These are phyloP conservation scores for Venturia pyrina DNA, from an alignment of 2,329 filamentous ascomycete genomes.

Conservation along the genomic window DNA sequence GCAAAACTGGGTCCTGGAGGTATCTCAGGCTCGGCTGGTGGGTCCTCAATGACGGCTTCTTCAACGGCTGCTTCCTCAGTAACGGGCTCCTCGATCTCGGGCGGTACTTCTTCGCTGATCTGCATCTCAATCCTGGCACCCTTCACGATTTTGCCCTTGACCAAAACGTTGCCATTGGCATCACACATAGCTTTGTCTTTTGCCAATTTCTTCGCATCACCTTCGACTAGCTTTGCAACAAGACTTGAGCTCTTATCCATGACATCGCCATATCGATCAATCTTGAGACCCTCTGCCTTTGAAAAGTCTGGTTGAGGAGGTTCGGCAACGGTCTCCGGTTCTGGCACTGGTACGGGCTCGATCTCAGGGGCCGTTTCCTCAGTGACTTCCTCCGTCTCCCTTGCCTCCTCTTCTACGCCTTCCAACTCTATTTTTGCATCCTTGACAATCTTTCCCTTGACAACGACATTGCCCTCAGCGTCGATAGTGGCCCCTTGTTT, in stretches of 20 bases:
- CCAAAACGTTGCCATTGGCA: constrained; percentile 50
- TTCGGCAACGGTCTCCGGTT: constrained; percentile 31
- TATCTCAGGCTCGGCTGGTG: constrained; percentile 18
- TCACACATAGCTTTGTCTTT: constrained; percentile 41
- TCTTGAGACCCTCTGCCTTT: constrained; percentile 38
- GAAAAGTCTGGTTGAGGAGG: constrained; percentile 33
- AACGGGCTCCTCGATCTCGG: constrained; percentile 18
- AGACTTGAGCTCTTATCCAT: constrained; percentile 39
- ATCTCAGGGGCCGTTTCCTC: constrained; percentile 28
- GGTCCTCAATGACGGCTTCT: not conserved
- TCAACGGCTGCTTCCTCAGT: constrained; percentile 19
- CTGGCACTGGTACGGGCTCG: constrained; percentile 40
- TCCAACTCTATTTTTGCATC: constrained; percentile 32
- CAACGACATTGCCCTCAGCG: constrained; percentile 40
- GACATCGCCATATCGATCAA: constrained; percentile 40
- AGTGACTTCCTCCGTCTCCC: constrained; percentile 42
- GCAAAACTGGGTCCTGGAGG: constrained; percentile 30
- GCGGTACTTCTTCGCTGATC: constrained; percentile 22
- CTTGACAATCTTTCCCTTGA: constrained; percentile 38
- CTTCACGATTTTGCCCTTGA: constrained; percentile 44
- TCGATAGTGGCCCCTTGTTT: constrained; percentile 41
- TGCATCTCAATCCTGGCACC: constrained; percentile 29
- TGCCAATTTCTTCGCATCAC: constrained; percentile 37
- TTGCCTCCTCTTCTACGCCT: constrained; percentile 38
- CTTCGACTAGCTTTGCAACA: constrained; percentile 37